Conservation (phyloP, 768 basidiomycete species). For the Boletus edulis region DNA sequence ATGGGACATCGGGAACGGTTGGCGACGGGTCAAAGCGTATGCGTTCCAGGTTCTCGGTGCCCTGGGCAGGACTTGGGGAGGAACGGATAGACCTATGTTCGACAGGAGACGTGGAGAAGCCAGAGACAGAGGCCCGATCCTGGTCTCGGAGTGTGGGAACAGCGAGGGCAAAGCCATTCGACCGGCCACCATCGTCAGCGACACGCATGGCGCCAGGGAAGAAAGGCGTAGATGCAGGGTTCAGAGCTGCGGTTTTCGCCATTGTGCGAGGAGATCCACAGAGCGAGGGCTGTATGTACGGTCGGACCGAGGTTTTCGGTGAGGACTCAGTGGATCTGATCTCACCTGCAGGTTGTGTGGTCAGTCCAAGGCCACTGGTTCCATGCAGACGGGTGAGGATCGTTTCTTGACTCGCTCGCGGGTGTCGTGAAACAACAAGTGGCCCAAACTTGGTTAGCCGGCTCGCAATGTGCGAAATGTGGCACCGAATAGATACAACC, state of each 20-base stretch:
- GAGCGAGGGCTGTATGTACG: slow-evolving; percentile 16
- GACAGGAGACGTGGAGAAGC: slow-evolving; percentile 57
- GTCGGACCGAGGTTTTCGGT: background rate
- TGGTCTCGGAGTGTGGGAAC: slow-evolving; percentile 46
- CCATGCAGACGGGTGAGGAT: slow-evolving; percentile 24
- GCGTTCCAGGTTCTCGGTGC: slow-evolving; percentile 25
- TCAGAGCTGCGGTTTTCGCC: slow-evolving; percentile 75
- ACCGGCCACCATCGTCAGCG: slow-evolving; percentile 50
- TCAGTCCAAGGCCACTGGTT: background rate
- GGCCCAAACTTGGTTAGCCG: slow-evolving; percentile 18
- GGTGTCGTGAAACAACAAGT: slow-evolving; percentile 18
- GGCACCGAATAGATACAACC: slow-evolving; percentile 3
- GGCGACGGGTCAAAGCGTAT: slow-evolving; percentile 37
- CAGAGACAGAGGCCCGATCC: slow-evolving; percentile 49
- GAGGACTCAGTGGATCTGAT: background rate
- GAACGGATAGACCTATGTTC: slow-evolving; percentile 68
- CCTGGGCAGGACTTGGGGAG: slow-evolving; percentile 62
- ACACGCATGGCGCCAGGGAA: slow-evolving; percentile 64
- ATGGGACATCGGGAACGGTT: slow-evolving; percentile 42
- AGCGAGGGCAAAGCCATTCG: slow-evolving; percentile 42
- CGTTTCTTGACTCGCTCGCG: slow-evolving; percentile 6
- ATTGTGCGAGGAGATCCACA: slow-evolving; percentile 39
- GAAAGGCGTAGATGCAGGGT: slow-evolving; percentile 83
- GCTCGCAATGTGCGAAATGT: slow-evolving; percentile 26
- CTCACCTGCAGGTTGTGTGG: slow-evolving; percentile 20